Evolutionary conservation across 176 grass and related monocot genomes (phyloP).

Genomic region (Coix lacrymajobi): DNA sequence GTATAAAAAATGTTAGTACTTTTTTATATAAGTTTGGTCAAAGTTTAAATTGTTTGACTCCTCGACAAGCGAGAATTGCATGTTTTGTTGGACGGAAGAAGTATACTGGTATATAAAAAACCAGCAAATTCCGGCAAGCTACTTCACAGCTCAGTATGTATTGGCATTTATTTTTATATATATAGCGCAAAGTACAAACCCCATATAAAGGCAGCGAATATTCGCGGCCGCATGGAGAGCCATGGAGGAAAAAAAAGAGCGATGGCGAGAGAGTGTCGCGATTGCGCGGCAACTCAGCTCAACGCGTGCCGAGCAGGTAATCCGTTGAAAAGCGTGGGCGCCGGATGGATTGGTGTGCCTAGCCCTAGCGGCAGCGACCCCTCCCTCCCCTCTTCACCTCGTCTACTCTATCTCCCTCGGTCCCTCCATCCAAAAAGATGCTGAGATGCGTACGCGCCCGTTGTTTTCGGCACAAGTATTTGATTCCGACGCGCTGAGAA

Average conservation of each 20-base stretch:
- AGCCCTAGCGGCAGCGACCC: background rate
- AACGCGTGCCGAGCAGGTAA: background rate
- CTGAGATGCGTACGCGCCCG: background rate
- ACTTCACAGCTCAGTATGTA: too few species aligned
- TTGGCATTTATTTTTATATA: too few species aligned
- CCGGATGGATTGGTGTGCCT: background rate
- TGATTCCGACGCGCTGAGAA: conserved; percentile 3
- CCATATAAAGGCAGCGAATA: background rate
- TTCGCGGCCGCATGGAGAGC: background rate
- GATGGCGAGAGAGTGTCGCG: background rate
- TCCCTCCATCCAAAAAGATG: background rate
- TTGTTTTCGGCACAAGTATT: background rate
- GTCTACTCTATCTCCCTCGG: background rate
- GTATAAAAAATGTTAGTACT: too few species aligned
- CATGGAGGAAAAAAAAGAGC: background rate
- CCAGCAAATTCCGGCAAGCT: too few species aligned
- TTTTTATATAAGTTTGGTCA: too few species aligned
- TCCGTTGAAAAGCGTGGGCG: background rate
- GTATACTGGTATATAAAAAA: too few species aligned
- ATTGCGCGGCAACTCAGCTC: background rate
- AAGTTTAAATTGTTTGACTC: too few species aligned
- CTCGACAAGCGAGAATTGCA: too few species aligned
- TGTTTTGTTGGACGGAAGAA: too few species aligned
- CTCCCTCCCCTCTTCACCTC: background rate
- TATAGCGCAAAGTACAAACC: too few species aligned